Base-by-base conservation (phyloP, 257 asterid genomes). In the Salvia hispanica region DNA sequence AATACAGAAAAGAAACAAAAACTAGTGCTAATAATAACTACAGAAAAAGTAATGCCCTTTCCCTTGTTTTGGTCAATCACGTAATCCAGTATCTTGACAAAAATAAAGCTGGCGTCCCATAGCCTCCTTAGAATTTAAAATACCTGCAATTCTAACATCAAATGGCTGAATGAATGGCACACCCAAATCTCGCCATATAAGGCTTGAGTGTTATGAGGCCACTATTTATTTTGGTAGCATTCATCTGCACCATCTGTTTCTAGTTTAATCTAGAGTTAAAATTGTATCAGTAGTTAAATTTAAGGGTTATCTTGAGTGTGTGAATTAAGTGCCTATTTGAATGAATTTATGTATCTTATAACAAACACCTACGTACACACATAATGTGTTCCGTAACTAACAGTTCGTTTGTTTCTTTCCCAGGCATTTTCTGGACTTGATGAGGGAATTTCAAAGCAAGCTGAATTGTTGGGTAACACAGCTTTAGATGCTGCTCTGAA, bases 381-480 rank as follows among this genome's bases (percentile, higher is more conserved):
- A 14, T 6, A 13, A 31, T 42, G 9, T 65, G 34, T 67, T 59
- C 42, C 7, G 50, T 52, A 40, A 28, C 73, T 59, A 58, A 47
- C n/a, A 10, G 7, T 69, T 59, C 67, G 21, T 18, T 59, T 33
- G 62, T 68, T n/a, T 45, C 58, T 63, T 56, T 63, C 37, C 62
- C 85, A 93, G 99, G 99, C 99, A 31, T 88, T 93, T 76, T 93
- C 99, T 82, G 97, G 99, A 78, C 80, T 93, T 72, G 99, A 93
- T 87, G 73, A 73, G 74, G 91, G 85, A 72, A 90, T 93, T 74
- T 88, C 99, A 64, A 45, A 5, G 25, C 58, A 51, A 78, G 96
- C 97, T 9, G 58, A 67, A 63, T 0, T 84, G 45, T 55, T 76
- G 89, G 96, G 97, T 11, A 93, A 85, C 80, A 90, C 96, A 34